Base-by-base conservation (phyloP, 2,329 filamentous ascomycete genomes). In the Colletotrichum sp. region DNA sequence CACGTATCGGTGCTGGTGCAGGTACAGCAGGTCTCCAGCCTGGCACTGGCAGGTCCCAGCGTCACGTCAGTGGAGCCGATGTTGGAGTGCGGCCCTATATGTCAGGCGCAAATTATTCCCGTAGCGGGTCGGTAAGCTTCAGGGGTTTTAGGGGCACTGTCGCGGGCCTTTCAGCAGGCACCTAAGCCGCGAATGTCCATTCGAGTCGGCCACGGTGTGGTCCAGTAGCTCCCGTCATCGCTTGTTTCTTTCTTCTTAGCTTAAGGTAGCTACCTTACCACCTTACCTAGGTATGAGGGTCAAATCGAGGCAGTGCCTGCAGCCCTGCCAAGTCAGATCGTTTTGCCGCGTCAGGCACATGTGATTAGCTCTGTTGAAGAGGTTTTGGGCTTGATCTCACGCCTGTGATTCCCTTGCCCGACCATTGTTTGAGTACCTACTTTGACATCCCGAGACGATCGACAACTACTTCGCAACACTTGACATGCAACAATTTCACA, bases 81-180 rank as follows among this genome's bases (percentile, higher is more conserved):
- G 30, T 39, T 18, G 34, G 36, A 21, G 28, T 70, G 36, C 57
- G n/a, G 72, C 74, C 74, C 70, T 39, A 74, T 34, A 74, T 74
- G 7, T 76, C 70, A 76, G 74, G 74, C 74, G 49, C 10, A 30
- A 69, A 59, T 28, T 8, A 57, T 16, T 15, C 18, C 26, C 21
- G 36, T 44, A 18, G 39, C 16, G 18, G 30, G n/a, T 36, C 21
- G 36, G 24, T 16, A 18, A n/a, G 21, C 26, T 44, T 49, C 28
- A 55, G 62, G 30, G 62, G 28, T 12, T 66, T 62, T 32, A 67
- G 36, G 21, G 66, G 71, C 16, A 32, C 39, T 15, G 13, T 34
- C 18, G 32, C 18, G n/a, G 44, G 44, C n/a, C 44, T 49, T 49
- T 21, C n/a, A 21, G 44, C n/a, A 49, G 44, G 44, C 44, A 49